phyloP scores from a whole-genome alignment of 2,329 filamentous ascomycete species.

The Trichoderma sp. region DNA sequence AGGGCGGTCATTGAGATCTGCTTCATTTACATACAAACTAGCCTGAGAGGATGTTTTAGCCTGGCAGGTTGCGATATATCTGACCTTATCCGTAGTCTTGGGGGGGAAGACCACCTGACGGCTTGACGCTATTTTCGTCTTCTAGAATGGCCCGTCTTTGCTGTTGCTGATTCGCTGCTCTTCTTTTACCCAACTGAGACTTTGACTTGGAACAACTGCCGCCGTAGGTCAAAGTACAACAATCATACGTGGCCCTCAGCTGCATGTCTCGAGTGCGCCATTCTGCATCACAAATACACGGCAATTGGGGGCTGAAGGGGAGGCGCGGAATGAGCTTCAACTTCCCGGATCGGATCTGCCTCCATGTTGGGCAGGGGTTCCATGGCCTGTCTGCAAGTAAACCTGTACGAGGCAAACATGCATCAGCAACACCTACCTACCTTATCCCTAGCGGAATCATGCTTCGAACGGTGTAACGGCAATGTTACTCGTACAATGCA shows the following conservation, averaged over 20 bases:
- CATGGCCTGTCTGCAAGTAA: background rate
- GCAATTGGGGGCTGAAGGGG: conserved; percentile 20
- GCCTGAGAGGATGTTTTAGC: background rate
- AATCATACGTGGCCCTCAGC: background rate
- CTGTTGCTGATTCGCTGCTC: background rate
- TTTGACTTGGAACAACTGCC: no score
- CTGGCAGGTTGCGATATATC: background rate
- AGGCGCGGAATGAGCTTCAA: conserved; percentile 9
- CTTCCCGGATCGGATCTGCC: conserved; percentile 13
- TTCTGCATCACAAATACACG: background rate
- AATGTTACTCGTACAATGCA: no score
- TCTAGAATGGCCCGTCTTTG: background rate
- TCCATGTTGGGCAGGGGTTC: background rate
- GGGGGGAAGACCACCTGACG: conserved; percentile 15
- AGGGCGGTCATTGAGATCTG: background rate
- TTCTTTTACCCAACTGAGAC: no score
- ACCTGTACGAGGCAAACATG: background rate
- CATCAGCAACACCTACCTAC: background rate
- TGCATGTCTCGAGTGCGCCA: conserved; percentile 16
- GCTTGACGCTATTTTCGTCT: background rate
- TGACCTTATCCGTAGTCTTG: background rate
- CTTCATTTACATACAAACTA: no score
- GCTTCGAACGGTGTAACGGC: no score
- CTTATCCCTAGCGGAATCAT: no score
- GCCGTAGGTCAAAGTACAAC: no score